Conservation (phyloP, 345 rosid genomes). For the Rhizophora mangle region DNA sequence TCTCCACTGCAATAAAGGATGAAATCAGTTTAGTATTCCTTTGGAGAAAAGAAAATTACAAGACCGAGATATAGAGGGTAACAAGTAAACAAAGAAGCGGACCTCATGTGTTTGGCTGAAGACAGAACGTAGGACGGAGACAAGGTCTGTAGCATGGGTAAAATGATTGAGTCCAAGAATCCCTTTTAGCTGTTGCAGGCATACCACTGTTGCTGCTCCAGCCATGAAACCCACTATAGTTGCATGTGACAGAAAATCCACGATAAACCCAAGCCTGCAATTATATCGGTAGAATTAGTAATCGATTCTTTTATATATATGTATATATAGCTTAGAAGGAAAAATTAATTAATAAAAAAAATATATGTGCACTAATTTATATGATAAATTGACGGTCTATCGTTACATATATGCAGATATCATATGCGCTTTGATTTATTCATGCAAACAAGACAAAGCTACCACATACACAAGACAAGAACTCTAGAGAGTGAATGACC, state of each 20-base stretch:
- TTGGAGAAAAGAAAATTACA: not conserved
- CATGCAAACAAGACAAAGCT: not conserved
- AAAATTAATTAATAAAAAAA: not conserved
- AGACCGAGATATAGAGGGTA: not conserved
- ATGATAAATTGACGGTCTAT: too few relatives aligned
- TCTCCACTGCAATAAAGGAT: constrained; percentile 62
- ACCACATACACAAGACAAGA: not conserved
- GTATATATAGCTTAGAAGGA: not conserved
- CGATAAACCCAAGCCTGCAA: constrained; percentile 81
- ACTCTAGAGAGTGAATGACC: not conserved
- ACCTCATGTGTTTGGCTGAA: constrained; percentile 77
- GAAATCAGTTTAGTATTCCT: not conserved
- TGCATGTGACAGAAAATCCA: constrained; percentile 96
- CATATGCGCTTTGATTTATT: not conserved
- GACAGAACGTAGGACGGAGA: constrained; percentile 79
- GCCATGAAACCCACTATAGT: constrained; percentile 98
- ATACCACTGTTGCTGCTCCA: constrained; percentile 97
- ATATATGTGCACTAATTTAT: not conserved
- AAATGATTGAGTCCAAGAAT: constrained; percentile 75
- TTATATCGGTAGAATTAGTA: too few relatives aligned
- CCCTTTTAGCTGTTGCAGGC: constrained; percentile 91
- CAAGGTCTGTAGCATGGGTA: constrained; percentile 73
- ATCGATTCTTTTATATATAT: not conserved
- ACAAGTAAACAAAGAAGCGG: not conserved
- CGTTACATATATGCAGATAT: not conserved